A percentile compares a stretch with the other conserved stretches of the same genome.
Conservation (phyloP, 768 basidiomycete species). For the Candolleomyces efflorescens region DNA sequence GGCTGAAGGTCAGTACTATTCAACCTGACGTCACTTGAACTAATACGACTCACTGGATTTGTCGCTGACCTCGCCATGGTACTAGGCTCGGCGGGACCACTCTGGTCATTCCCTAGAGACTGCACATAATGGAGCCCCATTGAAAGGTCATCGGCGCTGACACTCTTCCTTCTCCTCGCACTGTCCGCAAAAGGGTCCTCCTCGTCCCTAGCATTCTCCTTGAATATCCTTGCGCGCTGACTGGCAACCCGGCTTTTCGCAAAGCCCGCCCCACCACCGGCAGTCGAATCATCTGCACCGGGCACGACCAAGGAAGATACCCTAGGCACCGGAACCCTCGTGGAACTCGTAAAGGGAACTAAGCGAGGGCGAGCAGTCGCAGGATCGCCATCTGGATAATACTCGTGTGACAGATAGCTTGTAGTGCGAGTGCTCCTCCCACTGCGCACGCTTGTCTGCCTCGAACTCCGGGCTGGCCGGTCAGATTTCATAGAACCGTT, state of each 20-base stretch:
- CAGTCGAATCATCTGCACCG: slow-evolving; percentile 20
- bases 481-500: slow-evolving; percentile 27
- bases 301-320: slow-evolving; percentile 29
- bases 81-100: background rate
- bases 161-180: slow-evolving; percentile 31
- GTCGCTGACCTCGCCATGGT: background rate
- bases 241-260: slow-evolving; percentile 46
- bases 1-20: background rate
- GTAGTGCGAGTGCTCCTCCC: slow-evolving; percentile 27
- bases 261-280: slow-evolving; percentile 9
- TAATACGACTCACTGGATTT: background rate
- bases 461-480: slow-evolving; percentile 19
- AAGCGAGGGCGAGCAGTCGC: slow-evolving; percentile 48
- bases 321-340: slow-evolving; percentile 60
- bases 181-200: slow-evolving; percentile 18
- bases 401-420: slow-evolving; percentile 34
- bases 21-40: background rate
- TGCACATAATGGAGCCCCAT: slow-evolving; percentile 71
- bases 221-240: slow-evolving; percentile 59
- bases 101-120: slow-evolving; percentile 56
- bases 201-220: slow-evolving; percentile 22
- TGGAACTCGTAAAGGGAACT: slow-evolving; percentile 67
- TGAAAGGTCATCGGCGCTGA: slow-evolving; percentile 59
- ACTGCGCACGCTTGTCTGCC: slow-evolving; percentile 52
- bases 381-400: slow-evolving; percentile 22